phyloP scores from a whole-genome alignment of 331 rosid species.

The Malus hybrid region DNA sequence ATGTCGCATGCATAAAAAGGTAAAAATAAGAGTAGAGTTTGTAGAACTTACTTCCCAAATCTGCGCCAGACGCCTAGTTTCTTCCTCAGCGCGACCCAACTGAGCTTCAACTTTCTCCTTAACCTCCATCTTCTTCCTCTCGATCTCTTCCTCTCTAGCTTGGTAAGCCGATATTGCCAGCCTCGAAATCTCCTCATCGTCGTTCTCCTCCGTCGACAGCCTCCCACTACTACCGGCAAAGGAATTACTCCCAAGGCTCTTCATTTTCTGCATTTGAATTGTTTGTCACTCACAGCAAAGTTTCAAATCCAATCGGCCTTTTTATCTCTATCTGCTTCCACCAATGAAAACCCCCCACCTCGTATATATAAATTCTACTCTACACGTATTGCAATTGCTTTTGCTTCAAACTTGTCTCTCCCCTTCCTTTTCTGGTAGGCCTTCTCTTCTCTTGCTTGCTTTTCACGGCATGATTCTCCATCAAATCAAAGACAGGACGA shows the following conservation, averaged over 20 bases:
- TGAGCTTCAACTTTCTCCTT: slow-evolving; percentile 77
- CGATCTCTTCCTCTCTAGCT: slow-evolving; percentile 85
- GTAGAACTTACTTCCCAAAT: slow-evolving; percentile 77
- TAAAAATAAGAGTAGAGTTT: not conserved
- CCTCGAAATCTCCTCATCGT: slow-evolving; percentile 47
- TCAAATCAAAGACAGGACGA: not conserved
- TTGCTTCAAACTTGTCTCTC: slow-evolving; percentile 48
- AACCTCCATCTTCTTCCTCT: slow-evolving; percentile 79
- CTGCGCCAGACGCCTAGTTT: slow-evolving; percentile 66
- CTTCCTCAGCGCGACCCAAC: slow-evolving; percentile 83
- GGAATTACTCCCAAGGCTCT: slow-evolving; percentile 53
- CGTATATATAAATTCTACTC: not conserved
- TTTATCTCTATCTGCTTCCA: slow-evolving; percentile 9
- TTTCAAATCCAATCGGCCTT: not conserved
- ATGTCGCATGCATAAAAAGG: not conserved
- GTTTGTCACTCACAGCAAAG: not conserved
- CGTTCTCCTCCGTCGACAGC: slow-evolving; percentile 41
- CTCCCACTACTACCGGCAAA: slow-evolving; percentile 37
- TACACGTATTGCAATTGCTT: slow-evolving; percentile 35
- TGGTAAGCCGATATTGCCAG: slow-evolving; percentile 29
- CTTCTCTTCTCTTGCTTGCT: slow-evolving; percentile 28
- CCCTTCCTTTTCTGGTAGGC: slow-evolving; percentile 6
- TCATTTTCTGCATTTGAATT: slow-evolving; percentile 38
- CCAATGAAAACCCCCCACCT: slow-evolving; percentile 4
- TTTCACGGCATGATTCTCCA: slow-evolving; percentile 15